Evolutionary conservation across 2,329 filamentous ascomycete genomes (phyloP), one percentile per base, ranked within the genome.

Genomic region (Pseudocercospora fuligena): DNA sequence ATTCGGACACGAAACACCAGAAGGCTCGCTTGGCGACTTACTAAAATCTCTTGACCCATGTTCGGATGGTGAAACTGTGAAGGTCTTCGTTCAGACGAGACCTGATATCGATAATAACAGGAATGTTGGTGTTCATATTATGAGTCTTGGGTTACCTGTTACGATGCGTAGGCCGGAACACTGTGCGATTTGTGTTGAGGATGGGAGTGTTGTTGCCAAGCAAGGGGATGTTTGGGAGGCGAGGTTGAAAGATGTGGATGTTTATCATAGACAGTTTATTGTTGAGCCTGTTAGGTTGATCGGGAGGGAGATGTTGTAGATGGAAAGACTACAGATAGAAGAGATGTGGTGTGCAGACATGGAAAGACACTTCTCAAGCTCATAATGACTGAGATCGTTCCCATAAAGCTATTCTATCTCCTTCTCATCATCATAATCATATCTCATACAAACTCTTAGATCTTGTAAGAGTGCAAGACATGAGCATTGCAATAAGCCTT

Each of bases 401-500:
- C 29, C 5, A 31, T 7, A 36, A 36, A 14, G 33, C 33, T 12
- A 36, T 36, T 16, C 33, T 16, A 36, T 36, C 33, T 16, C 11
- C 14, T 5, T 2, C 1, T 36, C 33, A 16, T 36, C 33, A 36
- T 36, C 33, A 36, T 16, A 36, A 16, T 16, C 12, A 14, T 16
- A 1, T 36, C 33, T 12, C 16, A 14, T 1, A 5, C 12, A 27
- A 46, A 21, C 16, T 14, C 46, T 57, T 68, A 70, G 31, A 63
- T 49, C 79, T 83, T 83, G 74, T 83, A 83, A 21, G 80, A 75
- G 71, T 83, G 81, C 36, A 83, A 78, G 27, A 82, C 81, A 60
- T 81, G 82, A 16, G 81, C 77, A 70, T 84, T 84, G 77, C 79
- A 81, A 73, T 82, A 83, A 5, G 81, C 78, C 66, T 83, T 77